Evolutionary conservation across 441 rosid genomes (phyloP).

Genomic region (Populus tomentosa): DNA sequence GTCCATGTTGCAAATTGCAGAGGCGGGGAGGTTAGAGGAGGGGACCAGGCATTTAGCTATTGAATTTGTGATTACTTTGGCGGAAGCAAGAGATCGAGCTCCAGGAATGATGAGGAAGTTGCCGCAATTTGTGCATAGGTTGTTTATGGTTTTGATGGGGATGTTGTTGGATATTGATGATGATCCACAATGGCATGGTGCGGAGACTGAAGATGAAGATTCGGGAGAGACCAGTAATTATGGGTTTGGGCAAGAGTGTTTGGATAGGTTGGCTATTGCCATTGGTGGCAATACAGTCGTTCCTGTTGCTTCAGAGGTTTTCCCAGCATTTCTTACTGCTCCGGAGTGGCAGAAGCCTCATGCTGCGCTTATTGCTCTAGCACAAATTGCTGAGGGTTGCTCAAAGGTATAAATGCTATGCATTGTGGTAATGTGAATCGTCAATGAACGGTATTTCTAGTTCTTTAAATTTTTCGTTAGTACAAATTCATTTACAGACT

Average conservation of each 20-base stretch:
- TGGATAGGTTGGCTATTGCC: slow-evolving; percentile 90
- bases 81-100: slow-evolving; percentile 93
- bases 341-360: slow-evolving; percentile 99
- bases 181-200: slow-evolving; percentile 88
- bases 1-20: slow-evolving; percentile 92
- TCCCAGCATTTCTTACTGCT: slow-evolving; percentile 79
- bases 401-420: slow-evolving; percentile 61
- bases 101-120: slow-evolving; percentile 99
- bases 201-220: slow-evolving; percentile 90
- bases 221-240: slow-evolving; percentile 94
- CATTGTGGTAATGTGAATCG: slow-evolving; percentile 21
- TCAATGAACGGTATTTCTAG: background rate
- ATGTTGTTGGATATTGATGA: slow-evolving; percentile 93
- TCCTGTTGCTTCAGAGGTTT: slow-evolving; percentile 91
- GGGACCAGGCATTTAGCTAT: slow-evolving; percentile 87
- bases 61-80: slow-evolving; percentile 88
- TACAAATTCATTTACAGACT: background rate
- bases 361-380: slow-evolving; percentile 91
- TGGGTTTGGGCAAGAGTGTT: slow-evolving; percentile 93
- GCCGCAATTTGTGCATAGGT: slow-evolving; percentile 86
- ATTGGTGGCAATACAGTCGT: slow-evolving; percentile 95
- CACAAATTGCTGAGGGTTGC: slow-evolving; percentile 99
- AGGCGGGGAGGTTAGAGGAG: slow-evolving; percentile 87
- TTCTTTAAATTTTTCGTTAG: background rate
- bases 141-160: slow-evolving; percentile 83